These are phyloP conservation scores for Aspergillus homomorphus DNA, from an alignment of 495 filamentous ascomycete species.

Conservation along the genomic window DNA sequence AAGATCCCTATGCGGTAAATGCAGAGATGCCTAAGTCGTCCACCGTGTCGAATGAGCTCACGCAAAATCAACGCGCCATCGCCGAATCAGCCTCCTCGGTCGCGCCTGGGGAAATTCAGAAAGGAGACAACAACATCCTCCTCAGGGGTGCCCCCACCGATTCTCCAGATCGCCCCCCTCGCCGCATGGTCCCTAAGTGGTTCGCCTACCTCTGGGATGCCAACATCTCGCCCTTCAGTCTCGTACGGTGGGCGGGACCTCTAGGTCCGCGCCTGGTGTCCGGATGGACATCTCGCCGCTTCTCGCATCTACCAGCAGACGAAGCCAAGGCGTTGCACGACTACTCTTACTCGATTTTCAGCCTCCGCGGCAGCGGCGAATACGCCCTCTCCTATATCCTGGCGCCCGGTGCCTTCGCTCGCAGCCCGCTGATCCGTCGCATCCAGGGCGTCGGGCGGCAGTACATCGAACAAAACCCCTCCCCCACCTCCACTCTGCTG, in stretches of 20 bases:
- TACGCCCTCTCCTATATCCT: constrained; percentile 91
- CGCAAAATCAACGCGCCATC: constrained; percentile 65
- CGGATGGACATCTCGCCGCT: constrained; percentile 90
- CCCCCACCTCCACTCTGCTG: constrained; percentile 15
- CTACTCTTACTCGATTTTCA: constrained; percentile 94
- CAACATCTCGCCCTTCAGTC: constrained; percentile 90
- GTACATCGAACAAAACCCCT: constrained; percentile 34
- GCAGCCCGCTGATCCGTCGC: constrained; percentile 79
- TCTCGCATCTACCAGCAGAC: constrained; percentile 77
- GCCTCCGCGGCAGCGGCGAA: constrained; percentile 86
- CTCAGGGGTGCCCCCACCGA: constrained; percentile 46
- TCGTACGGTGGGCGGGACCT: constrained; percentile 88
- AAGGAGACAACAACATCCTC: constrained; percentile 57
- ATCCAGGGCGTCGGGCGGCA: constrained; percentile 85
- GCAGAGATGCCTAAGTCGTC: constrained; percentile 75
- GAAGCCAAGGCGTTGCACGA: constrained; percentile 84
- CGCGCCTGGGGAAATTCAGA: constrained; percentile 30
- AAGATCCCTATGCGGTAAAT: constrained; percentile 86
- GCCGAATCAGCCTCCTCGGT: constrained; percentile 23
- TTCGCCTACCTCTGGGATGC: constrained; percentile 92
- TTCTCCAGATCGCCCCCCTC: constrained; percentile 40
- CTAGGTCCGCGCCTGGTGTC: constrained; percentile 88
- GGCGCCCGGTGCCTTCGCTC: constrained; percentile 88
- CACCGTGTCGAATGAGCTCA: constrained; percentile 67
- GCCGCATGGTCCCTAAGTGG: constrained; percentile 74